phyloP scores from a whole-genome alignment of 768 basidiomycete genomes.

The Xerocomus brunneocitrinus region DNA sequence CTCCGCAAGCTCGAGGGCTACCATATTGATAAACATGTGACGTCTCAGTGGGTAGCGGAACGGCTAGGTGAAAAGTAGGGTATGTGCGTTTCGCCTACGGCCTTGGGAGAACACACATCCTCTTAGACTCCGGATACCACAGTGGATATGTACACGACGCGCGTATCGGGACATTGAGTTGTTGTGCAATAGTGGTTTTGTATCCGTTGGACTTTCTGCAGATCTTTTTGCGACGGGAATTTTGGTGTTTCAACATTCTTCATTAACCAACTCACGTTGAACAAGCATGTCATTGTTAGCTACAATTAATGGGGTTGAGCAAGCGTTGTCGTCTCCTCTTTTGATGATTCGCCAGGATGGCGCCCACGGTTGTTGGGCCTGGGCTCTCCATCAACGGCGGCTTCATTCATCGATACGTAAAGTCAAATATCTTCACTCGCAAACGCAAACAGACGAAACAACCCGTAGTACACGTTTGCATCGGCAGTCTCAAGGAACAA shows the following conservation, averaged over 20 bases:
- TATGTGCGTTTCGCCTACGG: neutral
- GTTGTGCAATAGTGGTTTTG: slow-evolving; percentile 17
- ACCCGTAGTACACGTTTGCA: neutral
- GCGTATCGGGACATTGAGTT: slow-evolving; percentile 21
- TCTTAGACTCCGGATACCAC: slow-evolving; percentile 21
- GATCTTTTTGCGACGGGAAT: slow-evolving; percentile 13
- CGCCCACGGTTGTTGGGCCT: slow-evolving; percentile 12
- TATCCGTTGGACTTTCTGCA: slow-evolving; percentile 19
- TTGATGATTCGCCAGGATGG: slow-evolving; percentile 15
- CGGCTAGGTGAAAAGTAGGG: slow-evolving; percentile 24
- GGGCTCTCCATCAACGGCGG: neutral
- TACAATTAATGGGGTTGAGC: neutral
- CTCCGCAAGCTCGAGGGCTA: slow-evolving; percentile 27
- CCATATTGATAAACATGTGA: slow-evolving; percentile 28
- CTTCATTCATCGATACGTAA: slow-evolving; percentile 6
- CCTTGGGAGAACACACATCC: slow-evolving; percentile 3
- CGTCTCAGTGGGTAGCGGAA: slow-evolving; percentile 28
- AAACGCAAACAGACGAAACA: neutral
- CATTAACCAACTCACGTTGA: neutral
- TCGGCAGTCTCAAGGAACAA: neutral
- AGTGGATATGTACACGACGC: slow-evolving; percentile 11
- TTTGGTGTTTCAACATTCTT: slow-evolving; percentile 11
- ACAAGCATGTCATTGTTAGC: neutral
- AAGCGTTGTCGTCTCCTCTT: neutral
- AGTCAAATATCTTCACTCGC: neutral